Percentiles rank a stretch among this genome's conserved stretches.
These are phyloP conservation scores for Microsporum ferrugineum DNA, from an alignment of 2,329 filamentous ascomycete genomes.

Conservation along the genomic window DNA sequence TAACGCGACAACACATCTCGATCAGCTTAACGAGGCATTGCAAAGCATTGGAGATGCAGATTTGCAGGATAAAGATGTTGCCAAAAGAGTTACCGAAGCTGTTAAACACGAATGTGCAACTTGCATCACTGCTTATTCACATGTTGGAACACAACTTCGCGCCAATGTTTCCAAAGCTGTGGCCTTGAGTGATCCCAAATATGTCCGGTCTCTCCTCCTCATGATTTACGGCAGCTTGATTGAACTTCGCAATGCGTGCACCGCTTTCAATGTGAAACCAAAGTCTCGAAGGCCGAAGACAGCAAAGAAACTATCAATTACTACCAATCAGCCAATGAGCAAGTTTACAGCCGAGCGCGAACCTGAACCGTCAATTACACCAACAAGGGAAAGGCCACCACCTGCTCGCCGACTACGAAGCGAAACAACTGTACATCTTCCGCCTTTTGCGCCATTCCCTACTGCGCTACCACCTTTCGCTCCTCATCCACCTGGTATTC, in stretches of 20 bases:
- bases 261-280: constrained; percentile 24
- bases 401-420: constrained; percentile 37
- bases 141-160: constrained; percentile 40
- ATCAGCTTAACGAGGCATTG: constrained; percentile 45
- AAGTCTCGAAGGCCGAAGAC: constrained; percentile 21
- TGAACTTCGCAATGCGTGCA: constrained; percentile 49
- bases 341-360: constrained; percentile 20
- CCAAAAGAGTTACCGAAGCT: constrained; percentile 28
- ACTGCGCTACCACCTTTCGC: constrained; percentile 18
- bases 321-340: constrained; percentile 18
- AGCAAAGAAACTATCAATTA: constrained; percentile 2
- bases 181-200: constrained; percentile 44
- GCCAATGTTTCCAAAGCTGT: constrained; percentile 41
- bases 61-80: constrained; percentile 41
- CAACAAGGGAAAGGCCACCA: constrained; percentile 37
- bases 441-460: constrained; percentile 27
- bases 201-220: constrained; percentile 48
- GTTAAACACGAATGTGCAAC: constrained; percentile 39
- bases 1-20: constrained; percentile 45
- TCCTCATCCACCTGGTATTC: constrained; percentile 17
- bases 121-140: constrained; percentile 40
- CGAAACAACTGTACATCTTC: constrained; percentile 41
- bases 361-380: constrained; percentile 28
- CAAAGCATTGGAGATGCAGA: constrained; percentile 39
- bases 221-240: constrained; percentile 48